Conservation (phyloP, 1,139 yeast genomes). For the Pneumocystis carinii region DNA sequence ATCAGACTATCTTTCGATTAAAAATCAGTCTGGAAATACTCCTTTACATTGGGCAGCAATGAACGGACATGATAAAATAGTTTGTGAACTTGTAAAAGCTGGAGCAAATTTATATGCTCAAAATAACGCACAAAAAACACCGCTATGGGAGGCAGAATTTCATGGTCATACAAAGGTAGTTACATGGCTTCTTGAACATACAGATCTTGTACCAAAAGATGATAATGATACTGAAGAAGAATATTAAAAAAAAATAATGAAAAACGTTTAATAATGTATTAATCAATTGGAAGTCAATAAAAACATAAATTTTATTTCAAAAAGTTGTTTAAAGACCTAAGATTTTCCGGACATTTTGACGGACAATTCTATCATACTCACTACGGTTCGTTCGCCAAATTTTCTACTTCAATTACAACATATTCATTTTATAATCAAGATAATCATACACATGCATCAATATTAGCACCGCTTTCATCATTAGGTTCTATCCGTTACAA, state of each 20-base stretch:
- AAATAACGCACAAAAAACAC: slow-evolving; percentile 65
- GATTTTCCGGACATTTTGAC: slow-evolving; percentile 47
- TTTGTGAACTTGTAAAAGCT: slow-evolving; percentile 52
- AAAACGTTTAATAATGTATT: background rate
- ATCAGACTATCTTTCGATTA: slow-evolving; percentile 31
- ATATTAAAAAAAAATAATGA: background rate
- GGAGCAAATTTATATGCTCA: slow-evolving; percentile 72
- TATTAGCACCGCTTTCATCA: slow-evolving; percentile 90
- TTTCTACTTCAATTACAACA: slow-evolving; percentile 26
- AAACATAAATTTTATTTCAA: too few relatives aligned
- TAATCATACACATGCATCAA: slow-evolving; percentile 57
- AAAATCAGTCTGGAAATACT: slow-evolving; percentile 76
- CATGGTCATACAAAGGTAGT: slow-evolving; percentile 33
- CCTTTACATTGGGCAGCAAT: slow-evolving; percentile 92
- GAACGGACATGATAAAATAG: slow-evolving; percentile 67
- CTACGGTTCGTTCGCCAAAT: slow-evolving; percentile 76
- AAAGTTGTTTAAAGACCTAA: slow-evolving; percentile 36
- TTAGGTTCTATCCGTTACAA: slow-evolving; percentile 48
- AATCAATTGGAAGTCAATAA: background rate
- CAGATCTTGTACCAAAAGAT: background rate
- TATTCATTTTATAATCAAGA: slow-evolving; percentile 10
- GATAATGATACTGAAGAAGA: background rate
- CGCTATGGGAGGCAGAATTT: slow-evolving; percentile 77
- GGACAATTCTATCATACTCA: slow-evolving; percentile 51
- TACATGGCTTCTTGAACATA: slow-evolving; percentile 42